Conservation (phyloP, 345 rosid species). For the Hevea brasiliensis region DNA sequence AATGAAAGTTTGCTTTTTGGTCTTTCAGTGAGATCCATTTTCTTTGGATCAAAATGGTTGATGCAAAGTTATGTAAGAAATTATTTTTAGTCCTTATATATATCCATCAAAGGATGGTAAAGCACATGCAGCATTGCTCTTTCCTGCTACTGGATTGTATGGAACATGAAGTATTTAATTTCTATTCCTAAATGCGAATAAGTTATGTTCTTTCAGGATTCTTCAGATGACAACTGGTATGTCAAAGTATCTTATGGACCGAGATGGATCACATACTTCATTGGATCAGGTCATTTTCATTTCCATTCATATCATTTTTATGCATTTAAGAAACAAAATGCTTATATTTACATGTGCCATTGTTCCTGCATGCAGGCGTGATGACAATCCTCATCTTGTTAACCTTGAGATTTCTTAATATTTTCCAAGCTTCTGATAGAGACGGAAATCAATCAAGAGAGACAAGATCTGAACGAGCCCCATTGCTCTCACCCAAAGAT, state of each 20-base stretch:
- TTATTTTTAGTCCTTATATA: no score
- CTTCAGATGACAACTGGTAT: constrained; percentile 29
- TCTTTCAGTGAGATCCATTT: no score
- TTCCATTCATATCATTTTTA: constrained; percentile 8
- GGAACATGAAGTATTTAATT: not conserved
- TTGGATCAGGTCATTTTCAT: constrained; percentile 47
- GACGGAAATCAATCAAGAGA: constrained; percentile 17
- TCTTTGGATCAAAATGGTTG: no score
- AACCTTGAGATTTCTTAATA: constrained; percentile 31
- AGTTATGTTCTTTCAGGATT: constrained; percentile 36
- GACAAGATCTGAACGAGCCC: constrained; percentile 31
- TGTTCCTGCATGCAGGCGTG: constrained; percentile 33
- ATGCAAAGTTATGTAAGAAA: no score
- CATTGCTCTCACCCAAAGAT: constrained; percentile 46
- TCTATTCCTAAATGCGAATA: not conserved
- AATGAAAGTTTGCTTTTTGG: not conserved
- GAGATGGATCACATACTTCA: constrained; percentile 50
- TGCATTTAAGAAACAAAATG: not conserved
- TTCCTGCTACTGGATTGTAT: not conserved
- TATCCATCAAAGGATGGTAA: no score
- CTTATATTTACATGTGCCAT: constrained; percentile 12
- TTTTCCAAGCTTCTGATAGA: constrained; percentile 17
- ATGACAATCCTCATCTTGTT: constrained; percentile 42
- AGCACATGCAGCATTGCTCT: not conserved
- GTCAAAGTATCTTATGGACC: constrained; percentile 57